These are phyloP conservation scores for Oryza brachyantha DNA, from an alignment of 176 grass and related monocot genomes.

Conservation along the genomic window DNA sequence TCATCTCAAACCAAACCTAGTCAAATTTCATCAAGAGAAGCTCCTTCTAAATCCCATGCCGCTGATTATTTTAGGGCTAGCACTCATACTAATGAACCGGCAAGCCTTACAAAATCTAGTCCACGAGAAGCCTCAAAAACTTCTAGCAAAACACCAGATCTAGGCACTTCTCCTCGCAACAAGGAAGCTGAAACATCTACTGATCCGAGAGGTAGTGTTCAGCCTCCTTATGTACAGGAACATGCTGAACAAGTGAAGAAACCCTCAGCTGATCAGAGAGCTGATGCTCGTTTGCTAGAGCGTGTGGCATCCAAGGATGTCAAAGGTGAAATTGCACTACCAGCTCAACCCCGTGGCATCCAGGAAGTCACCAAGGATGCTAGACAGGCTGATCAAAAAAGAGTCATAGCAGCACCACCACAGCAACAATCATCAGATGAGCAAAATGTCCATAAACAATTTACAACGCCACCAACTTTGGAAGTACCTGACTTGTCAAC, in stretches of 20 bases:
- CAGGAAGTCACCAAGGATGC: conserved; percentile 16
- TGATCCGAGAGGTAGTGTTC: conserved; percentile 4
- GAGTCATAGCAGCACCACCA: not conserved
- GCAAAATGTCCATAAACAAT: conserved; percentile 16
- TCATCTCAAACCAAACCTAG: conserved; percentile 14
- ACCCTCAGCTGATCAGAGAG: not conserved
- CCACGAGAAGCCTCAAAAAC: no score
- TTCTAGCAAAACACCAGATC: no score
- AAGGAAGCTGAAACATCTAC: not conserved
- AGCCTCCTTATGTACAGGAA: not conserved
- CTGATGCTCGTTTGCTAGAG: not conserved
- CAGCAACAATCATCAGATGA: not conserved
- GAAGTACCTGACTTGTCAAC: conserved; percentile 15
- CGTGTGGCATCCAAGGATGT: not conserved
- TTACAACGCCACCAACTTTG: conserved; percentile 9
- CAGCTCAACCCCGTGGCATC: not conserved
- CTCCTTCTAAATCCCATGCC: conserved; percentile 3
- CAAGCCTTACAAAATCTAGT: no score
- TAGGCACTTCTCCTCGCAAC: not conserved
- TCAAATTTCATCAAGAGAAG: conserved; percentile 12
- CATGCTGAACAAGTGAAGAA: not conserved
- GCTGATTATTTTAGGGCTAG: conserved; percentile 10
- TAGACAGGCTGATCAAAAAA: conserved; percentile 27
- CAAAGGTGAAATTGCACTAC: conserved; percentile 13
- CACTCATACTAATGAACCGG: not conserved